phyloP scores from a whole-genome alignment of 2,329 filamentous ascomycete species.

The Tricladium varicosporioides region DNA sequence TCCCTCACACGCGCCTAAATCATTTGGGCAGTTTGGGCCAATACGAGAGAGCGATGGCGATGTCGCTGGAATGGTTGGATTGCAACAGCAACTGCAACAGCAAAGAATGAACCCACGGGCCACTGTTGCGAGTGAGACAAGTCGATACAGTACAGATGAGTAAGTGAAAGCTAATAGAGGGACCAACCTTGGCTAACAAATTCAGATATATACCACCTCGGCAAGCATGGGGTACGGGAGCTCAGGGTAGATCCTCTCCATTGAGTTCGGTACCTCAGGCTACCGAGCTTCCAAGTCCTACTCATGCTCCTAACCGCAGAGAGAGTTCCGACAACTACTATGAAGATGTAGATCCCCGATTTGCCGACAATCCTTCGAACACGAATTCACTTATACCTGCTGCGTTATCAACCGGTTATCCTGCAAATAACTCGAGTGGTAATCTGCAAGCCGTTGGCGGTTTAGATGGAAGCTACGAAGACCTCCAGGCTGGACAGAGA shows the following conservation, averaged over 20 bases:
- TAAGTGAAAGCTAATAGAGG: slow-evolving; percentile 46
- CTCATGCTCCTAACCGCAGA: slow-evolving; percentile 33
- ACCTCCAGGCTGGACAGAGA: slow-evolving; percentile 58
- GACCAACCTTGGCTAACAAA: slow-evolving; percentile 19
- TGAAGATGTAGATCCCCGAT: slow-evolving; percentile 90
- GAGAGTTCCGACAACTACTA: slow-evolving; percentile 61
- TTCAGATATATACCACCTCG: slow-evolving; percentile 52
- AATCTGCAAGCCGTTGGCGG: slow-evolving; percentile 21
- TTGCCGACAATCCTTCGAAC: slow-evolving; percentile 51
- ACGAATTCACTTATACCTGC: slow-evolving; percentile 31
- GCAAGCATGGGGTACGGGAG: slow-evolving; percentile 52
- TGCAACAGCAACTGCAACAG: slow-evolving; percentile 70
- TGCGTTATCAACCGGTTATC: slow-evolving; percentile 30
- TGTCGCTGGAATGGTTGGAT: slow-evolving; percentile 69
- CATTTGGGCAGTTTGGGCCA: slow-evolving; percentile 45
- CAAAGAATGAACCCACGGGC: slow-evolving; percentile 42
- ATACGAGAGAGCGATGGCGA: slow-evolving; percentile 67
- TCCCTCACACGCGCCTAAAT: slow-evolving; percentile 41
- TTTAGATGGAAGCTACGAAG: slow-evolving; percentile 48
- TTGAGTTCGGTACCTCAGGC: slow-evolving; percentile 37
- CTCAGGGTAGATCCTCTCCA: slow-evolving; percentile 45
- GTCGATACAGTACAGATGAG: slow-evolving; percentile 72
- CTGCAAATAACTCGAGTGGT: slow-evolving; percentile 25
- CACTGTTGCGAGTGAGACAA: slow-evolving; percentile 62
- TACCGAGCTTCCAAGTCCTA: slow-evolving; percentile 38